phyloP scores from a whole-genome alignment of 805 yeast species.

The Blastobotrys americana region DNA sequence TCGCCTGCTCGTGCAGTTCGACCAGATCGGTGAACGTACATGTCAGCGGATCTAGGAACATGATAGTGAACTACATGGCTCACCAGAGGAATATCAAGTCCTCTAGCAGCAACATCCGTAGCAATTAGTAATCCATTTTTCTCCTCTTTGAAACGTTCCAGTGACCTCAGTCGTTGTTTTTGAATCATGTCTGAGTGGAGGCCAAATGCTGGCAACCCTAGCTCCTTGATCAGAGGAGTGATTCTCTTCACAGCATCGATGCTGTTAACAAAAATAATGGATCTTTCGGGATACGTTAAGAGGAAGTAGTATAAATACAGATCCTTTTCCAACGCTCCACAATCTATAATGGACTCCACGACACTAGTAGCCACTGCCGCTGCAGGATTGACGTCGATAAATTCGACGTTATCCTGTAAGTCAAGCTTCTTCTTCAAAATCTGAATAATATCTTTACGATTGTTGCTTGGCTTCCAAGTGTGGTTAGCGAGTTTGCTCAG shows the following conservation, averaged over 20 bases:
- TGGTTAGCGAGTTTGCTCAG: constrained; percentile 59
- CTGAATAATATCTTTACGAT: constrained; percentile 50
- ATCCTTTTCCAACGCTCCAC: constrained; percentile 86
- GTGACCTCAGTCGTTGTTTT: constrained; percentile 77
- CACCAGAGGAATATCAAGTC: constrained; percentile 83
- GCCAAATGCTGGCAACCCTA: constrained; percentile 60
- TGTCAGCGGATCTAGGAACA: constrained; percentile 88
- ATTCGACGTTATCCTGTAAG: constrained; percentile 60
- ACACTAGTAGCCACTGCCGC: constrained; percentile 68
- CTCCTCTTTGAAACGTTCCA: constrained; percentile 62
- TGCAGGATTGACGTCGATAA: constrained; percentile 81
- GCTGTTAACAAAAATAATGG: constrained; percentile 89
- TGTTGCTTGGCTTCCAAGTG: constrained; percentile 23
- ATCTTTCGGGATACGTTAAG: constrained; percentile 77
- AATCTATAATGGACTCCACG: constrained; percentile 82
- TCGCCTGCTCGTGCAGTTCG: constrained; percentile 95
- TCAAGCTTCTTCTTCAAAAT: constrained; percentile 62
- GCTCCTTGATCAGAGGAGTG: constrained; percentile 62
- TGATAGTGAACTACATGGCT: constrained; percentile 95
- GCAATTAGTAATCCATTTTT: constrained; percentile 62
- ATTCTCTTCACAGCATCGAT: constrained; percentile 89
- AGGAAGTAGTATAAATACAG: constrained; percentile 82
- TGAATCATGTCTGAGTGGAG: constrained; percentile 94
- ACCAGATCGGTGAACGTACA: constrained; percentile 92
- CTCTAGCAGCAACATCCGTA: constrained; percentile 98